phyloP scores from a whole-genome alignment of 352 stramenopile species.

The Globisporangium irregulare region DNA sequence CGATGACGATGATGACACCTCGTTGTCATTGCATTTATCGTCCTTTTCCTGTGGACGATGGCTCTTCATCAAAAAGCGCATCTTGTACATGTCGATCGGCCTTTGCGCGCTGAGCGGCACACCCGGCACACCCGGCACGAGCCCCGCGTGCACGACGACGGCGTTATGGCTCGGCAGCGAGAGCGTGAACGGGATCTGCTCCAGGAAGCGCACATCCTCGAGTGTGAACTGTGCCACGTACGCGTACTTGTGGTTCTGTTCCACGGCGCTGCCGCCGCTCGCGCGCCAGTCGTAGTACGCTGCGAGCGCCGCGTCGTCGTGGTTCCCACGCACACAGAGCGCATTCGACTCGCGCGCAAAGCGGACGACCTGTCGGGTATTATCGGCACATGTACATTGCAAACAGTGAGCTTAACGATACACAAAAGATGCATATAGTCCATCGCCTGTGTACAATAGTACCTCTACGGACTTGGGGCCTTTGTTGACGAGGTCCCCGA shows the following conservation, averaged over 20 bases:
- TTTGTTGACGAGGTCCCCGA: conserved; percentile 94
- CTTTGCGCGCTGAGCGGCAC: conserved; percentile 79
- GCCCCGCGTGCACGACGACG: conserved; percentile 72
- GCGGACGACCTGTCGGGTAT: conserved; percentile 47
- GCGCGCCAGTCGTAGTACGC: conserved; percentile 53
- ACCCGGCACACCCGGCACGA: conserved; percentile 47
- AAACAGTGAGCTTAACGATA: neutral
- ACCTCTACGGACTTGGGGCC: conserved; percentile 76
- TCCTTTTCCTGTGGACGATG: conserved; percentile 22
- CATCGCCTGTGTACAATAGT: neutral
- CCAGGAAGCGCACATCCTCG: conserved; percentile 62
- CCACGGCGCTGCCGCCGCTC: conserved; percentile 11
- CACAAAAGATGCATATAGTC: neutral
- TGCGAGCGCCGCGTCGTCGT: conserved; percentile 71
- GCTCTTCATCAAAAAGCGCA: conserved; percentile 57
- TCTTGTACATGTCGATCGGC: conserved; percentile 91
- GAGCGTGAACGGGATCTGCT: conserved; percentile 77
- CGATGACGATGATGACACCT: neutral
- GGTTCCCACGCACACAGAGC: conserved; percentile 75
- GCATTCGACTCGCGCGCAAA: conserved; percentile 55
- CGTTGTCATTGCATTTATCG: conserved; percentile 21
- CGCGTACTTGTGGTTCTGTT: conserved; percentile 42
- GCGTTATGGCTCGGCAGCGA: conserved; percentile 54
- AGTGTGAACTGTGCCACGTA: conserved; percentile 61
- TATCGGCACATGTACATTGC: neutral